Base-by-base conservation (phyloP, 305 asterid species). In the Fraxinus sp. region DNA sequence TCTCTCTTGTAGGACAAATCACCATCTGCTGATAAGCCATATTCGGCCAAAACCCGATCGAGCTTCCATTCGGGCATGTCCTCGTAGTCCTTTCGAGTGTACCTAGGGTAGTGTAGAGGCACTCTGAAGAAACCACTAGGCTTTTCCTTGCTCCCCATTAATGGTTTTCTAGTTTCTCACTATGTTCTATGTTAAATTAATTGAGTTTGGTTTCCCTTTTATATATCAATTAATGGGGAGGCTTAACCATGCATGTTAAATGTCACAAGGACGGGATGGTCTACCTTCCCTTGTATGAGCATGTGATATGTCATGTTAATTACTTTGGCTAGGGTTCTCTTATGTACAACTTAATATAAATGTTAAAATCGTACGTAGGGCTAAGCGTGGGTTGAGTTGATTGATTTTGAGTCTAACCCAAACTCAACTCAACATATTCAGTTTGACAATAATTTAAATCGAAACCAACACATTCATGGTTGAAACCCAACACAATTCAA, bases 21-120 rank as follows among this genome's bases (percentile, higher is more conserved):
- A 0, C 94, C 96, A 1, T 36, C 9, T 0, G 75, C 74, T 35
- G 96, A 87, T 46, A 92, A 84, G 26, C 94, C 96, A 78, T 91
- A 92, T 41, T 89, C 90, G 1, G 94, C 89, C 0, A 92, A 90
- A 36, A 92, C 93, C 13, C 84, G 70, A 62, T 91, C 94, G 14
- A 92, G 62, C 91, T 78, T 84, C 88, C 90, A 86, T 62, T 92
- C 92, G 0, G 94, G 91, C 94, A 91, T 91, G 78, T 87, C 86
- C 79, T 90, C 89, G 59, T 91, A 92, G 72, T 91, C 92, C 59
- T 84, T 86, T 78, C 79, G 86, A 13, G 85, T 86, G 86, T 90
- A 91, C 75, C 88, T 86, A 28, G 92, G 96, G 72, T 90, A 91
- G 82, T 91, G 94, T 73, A 92, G 72, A 37, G 96, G 93, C 93